Conservation (phyloP, 805 yeast species). For the Zygotorulaspora florentina region DNA sequence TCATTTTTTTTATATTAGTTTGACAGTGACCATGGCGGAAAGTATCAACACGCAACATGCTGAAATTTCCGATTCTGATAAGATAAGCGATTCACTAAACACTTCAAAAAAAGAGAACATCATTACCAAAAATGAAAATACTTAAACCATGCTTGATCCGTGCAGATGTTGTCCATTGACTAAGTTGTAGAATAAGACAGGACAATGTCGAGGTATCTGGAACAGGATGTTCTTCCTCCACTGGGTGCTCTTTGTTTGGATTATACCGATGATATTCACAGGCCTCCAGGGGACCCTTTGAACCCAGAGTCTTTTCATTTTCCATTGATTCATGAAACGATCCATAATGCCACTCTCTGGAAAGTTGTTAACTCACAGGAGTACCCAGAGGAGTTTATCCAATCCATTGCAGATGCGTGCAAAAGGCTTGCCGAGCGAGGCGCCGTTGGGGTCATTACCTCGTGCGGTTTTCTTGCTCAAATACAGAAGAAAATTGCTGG, state of each 20-base stretch:
- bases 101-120: too few species aligned
- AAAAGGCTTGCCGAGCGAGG: constrained; percentile 29
- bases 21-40: neutral
- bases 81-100: neutral
- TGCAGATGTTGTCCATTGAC: too few species aligned
- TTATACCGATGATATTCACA: constrained; percentile 34
- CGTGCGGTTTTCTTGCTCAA: constrained; percentile 37
- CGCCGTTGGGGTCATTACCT: constrained; percentile 35
- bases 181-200: neutral
- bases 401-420: constrained; percentile 30
- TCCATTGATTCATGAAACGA: constrained; percentile 27
- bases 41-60: neutral
- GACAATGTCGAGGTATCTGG: constrained; percentile 25
- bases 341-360: constrained; percentile 26
- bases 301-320: constrained; percentile 24
- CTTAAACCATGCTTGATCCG: too few species aligned
- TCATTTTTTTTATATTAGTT: neutral
- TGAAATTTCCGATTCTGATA: neutral
- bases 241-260: constrained; percentile 29
- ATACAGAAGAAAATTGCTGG: constrained; percentile 26
- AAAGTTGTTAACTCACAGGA: constrained; percentile 25
- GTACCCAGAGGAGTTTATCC: constrained; percentile 27
- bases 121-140: too few species aligned
- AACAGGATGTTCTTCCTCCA: constrained; percentile 22
- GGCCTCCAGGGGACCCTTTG: constrained; percentile 36